Percentiles rank a stretch among this genome's conserved stretches.
These are phyloP conservation scores for Cytospora schulzeri DNA, from an alignment of 2,329 filamentous ascomycete species.

Conservation along the genomic window DNA sequence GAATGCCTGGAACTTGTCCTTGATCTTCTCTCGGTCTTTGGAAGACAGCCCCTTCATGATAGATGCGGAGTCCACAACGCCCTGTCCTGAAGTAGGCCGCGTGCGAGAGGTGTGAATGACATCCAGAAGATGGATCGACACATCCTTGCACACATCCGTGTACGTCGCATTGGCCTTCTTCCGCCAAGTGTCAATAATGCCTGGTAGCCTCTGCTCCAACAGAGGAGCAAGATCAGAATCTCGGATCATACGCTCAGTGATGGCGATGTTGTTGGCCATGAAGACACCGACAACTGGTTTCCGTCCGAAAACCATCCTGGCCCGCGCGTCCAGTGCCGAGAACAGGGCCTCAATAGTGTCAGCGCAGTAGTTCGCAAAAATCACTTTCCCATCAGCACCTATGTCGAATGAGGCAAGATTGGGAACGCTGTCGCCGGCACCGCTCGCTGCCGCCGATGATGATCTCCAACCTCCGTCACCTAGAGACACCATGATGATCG, in stretches of 20 bases:
- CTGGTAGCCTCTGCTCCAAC: constrained; percentile 63
- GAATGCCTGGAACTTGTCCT: constrained; percentile 92
- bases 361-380: constrained; percentile 86
- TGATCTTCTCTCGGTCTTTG: constrained; percentile 95
- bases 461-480: constrained; percentile 89
- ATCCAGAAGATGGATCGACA: constrained; percentile 82
- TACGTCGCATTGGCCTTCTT: constrained; percentile 85
- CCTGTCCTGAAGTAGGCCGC: constrained; percentile 72
- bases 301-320: constrained; percentile 70
- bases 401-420: constrained; percentile 82
- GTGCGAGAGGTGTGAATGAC: constrained; percentile 84
- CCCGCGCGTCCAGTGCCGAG: constrained; percentile 72
- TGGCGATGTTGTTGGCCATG: constrained; percentile 81
- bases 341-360: constrained; percentile 87
- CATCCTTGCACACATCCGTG: constrained; percentile 84
- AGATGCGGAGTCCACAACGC: constrained; percentile 73
- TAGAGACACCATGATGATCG: constrained; percentile 86
- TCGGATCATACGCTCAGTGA: constrained; percentile 82
- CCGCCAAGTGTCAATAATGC: constrained; percentile 76
- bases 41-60: constrained; percentile 81
- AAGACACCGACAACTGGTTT: constrained; percentile 86
- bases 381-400: constrained; percentile 80
- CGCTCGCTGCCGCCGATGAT: constrained; percentile 52
- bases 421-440: constrained; percentile 64
- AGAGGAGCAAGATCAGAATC: constrained; percentile 77